Conservation (phyloP, 352 stramenopile genomes). For the Pythium vanterpoolii region DNA sequence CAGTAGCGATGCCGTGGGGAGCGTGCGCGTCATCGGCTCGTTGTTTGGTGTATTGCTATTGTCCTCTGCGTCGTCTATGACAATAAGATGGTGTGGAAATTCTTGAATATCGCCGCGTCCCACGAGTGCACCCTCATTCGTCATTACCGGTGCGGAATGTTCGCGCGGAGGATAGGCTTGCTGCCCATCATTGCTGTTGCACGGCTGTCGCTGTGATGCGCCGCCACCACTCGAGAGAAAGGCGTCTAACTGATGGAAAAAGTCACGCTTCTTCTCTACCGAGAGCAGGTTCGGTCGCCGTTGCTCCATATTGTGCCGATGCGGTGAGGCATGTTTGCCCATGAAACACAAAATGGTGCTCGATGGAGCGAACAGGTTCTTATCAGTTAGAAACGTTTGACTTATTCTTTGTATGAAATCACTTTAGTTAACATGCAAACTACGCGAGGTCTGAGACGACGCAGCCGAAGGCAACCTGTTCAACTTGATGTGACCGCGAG, state of each 20-base stretch:
- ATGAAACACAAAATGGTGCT: constrained; percentile 1
- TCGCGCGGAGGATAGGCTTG: constrained; percentile 1
- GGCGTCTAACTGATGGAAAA: constrained; percentile 45
- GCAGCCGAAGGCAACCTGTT: too few relatives aligned
- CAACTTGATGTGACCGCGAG: too few relatives aligned
- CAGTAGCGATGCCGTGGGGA: neutral
- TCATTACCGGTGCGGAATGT: constrained; percentile 17
- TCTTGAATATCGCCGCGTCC: constrained; percentile 10
- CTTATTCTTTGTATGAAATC: constrained; percentile 17
- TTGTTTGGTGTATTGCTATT: too few relatives aligned
- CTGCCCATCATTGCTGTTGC: neutral
- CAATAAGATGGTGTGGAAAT: neutral
- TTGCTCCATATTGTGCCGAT: constrained; percentile 5
- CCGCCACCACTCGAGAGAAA: constrained; percentile 19
- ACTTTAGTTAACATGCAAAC: too few relatives aligned
- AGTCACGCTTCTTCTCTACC: constrained; percentile 35
- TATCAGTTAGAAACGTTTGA: constrained; percentile 18
- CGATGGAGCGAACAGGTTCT: too few relatives aligned
- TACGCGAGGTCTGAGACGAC: too few relatives aligned
- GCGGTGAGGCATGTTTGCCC: constrained; percentile 3
- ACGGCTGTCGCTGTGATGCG: neutral
- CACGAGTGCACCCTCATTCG: constrained; percentile 16
- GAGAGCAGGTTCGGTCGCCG: constrained; percentile 31
- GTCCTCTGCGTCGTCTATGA: neutral
- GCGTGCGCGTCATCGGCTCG: constrained; percentile 11